These are phyloP conservation scores for Wickerhamomyces bisporus DNA, from an alignment of 805 yeast genomes.

Conservation along the genomic window DNA sequence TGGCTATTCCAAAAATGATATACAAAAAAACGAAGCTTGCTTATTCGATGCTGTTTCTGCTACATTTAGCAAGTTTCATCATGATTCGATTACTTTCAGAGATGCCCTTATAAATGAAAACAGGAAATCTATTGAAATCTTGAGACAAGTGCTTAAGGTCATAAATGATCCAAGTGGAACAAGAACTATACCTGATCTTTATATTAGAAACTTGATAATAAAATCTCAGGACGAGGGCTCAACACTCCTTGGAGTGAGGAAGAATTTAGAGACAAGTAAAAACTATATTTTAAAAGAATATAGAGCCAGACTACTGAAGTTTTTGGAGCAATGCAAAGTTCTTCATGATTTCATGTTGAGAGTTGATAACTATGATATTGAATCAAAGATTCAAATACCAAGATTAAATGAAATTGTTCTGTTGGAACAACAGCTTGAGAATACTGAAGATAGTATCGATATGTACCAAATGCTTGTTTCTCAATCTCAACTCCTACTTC, in stretches of 20 bases:
- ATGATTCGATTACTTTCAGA: slow-evolving; percentile 33
- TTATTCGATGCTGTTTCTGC: slow-evolving; percentile 45
- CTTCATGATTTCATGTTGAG: slow-evolving; percentile 4
- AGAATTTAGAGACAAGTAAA: slow-evolving; percentile 27
- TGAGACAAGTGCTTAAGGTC: slow-evolving; percentile 27
- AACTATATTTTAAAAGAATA: slow-evolving; percentile 27
- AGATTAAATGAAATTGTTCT: slow-evolving; percentile 3
- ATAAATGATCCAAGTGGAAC: slow-evolving; percentile 33
- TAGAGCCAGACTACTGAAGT: slow-evolving; percentile 24
- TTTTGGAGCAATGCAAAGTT: slow-evolving; percentile 9
- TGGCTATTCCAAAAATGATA: slow-evolving; percentile 49
- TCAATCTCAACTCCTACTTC: slow-evolving; percentile 18
- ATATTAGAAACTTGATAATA: slow-evolving; percentile 32
- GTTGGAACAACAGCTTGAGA: slow-evolving; percentile 6
- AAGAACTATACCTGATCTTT: slow-evolving; percentile 36
- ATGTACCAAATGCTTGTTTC: slow-evolving; percentile 17
- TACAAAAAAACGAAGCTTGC: slow-evolving; percentile 41
- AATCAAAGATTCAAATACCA: slow-evolving; percentile 15
- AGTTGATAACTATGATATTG: slow-evolving; percentile 8
- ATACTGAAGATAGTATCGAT: slow-evolving; percentile 7
- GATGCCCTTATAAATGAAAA: slow-evolving; percentile 27
- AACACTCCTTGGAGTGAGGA: slow-evolving; percentile 29
- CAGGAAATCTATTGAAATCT: slow-evolving; percentile 18
- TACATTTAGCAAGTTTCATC: slow-evolving; percentile 39
- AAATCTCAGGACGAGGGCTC: slow-evolving; percentile 21